Conservation (phyloP, 768 basidiomycete species). For the Mycena pura region DNA sequence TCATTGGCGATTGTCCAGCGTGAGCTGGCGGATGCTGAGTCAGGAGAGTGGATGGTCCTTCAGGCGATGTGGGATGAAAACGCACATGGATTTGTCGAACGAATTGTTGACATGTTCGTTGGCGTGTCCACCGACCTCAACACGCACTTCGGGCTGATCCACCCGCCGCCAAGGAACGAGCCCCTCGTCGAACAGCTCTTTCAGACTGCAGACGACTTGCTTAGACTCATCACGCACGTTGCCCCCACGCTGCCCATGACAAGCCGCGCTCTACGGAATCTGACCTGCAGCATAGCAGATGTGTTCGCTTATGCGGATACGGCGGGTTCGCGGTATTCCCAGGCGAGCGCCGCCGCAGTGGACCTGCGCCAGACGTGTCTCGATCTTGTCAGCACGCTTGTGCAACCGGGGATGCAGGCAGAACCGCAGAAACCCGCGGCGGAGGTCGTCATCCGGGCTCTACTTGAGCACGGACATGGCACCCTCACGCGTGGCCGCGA, state of each 20-base stretch:
- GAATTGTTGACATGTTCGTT: constrained; percentile 58
- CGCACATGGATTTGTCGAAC: constrained; percentile 60
- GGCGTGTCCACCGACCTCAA: constrained; percentile 61
- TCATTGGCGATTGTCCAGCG: constrained; percentile 63
- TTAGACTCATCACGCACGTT: constrained; percentile 58
- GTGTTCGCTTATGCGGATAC: constrained; percentile 61
- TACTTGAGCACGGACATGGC: constrained; percentile 63
- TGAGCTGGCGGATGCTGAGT: constrained; percentile 56
- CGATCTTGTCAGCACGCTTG: constrained; percentile 52
- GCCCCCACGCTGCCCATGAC: constrained; percentile 55
- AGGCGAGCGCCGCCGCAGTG: constrained; percentile 48
- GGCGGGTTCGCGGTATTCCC: constrained; percentile 49
- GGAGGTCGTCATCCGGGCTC: constrained; percentile 58
- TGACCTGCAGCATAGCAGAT: constrained; percentile 55
- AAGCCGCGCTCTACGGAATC: constrained; percentile 52
- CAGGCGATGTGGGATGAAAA: constrained; percentile 68
- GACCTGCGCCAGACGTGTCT: constrained; percentile 57
- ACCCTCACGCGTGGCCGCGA: constrained; percentile 50
- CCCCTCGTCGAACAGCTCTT: constrained; percentile 62
- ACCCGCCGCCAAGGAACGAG: constrained; percentile 45
- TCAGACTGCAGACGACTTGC: constrained; percentile 56
- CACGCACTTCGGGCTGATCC: constrained; percentile 53
- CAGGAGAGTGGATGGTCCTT: constrained; percentile 62
- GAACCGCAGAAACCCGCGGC: constrained; percentile 49
- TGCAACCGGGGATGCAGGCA: constrained; percentile 36